Evolutionary conservation across 768 basidiomycete species (phyloP).

Genomic region (Saitozyma podzolica): DNA sequence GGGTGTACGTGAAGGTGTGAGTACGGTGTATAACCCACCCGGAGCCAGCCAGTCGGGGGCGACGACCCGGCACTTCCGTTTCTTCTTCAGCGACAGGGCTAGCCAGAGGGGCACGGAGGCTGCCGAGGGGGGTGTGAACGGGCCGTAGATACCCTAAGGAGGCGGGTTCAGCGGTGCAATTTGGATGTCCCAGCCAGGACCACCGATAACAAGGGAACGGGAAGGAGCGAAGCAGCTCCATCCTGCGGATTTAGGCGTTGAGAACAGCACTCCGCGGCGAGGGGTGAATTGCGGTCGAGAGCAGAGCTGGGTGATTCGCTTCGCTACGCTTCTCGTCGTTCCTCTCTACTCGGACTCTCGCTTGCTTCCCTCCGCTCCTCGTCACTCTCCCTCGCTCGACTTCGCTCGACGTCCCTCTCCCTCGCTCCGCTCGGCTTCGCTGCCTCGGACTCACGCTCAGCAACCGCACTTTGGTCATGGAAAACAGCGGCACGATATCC

Average conservation of each 20-base stretch:
- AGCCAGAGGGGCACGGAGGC: slow-evolving; percentile 92
- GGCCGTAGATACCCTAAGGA: slow-evolving; percentile 83
- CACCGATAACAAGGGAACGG: background rate
- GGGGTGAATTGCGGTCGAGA: too few relatives aligned
- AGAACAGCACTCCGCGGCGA: too few relatives aligned
- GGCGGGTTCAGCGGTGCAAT: slow-evolving; percentile 12
- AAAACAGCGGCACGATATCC: slow-evolving; percentile 81
- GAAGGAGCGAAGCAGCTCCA: background rate
- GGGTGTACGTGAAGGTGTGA: background rate
- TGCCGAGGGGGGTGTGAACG: slow-evolving; percentile 82
- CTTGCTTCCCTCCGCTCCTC: too few relatives aligned
- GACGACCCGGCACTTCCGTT: slow-evolving; percentile 91
- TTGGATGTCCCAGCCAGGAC: slow-evolving; percentile 1
- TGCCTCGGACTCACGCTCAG: slow-evolving; percentile 65
- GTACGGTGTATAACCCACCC: slow-evolving; percentile 59
- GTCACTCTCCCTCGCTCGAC: too few relatives aligned
- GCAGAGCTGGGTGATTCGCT: too few relatives aligned
- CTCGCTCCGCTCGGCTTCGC: background rate
- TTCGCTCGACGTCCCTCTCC: background rate
- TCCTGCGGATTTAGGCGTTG: too few relatives aligned
- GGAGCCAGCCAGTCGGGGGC: slow-evolving; percentile 84
- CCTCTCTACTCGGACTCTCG: too few relatives aligned
- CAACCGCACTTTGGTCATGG: slow-evolving; percentile 87
- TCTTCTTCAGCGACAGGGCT: slow-evolving; percentile 86
- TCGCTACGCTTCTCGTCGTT: too few relatives aligned